Conservation (phyloP, 192 early-diverging fungal genomes). For the Coemansia asiatica region DNA sequence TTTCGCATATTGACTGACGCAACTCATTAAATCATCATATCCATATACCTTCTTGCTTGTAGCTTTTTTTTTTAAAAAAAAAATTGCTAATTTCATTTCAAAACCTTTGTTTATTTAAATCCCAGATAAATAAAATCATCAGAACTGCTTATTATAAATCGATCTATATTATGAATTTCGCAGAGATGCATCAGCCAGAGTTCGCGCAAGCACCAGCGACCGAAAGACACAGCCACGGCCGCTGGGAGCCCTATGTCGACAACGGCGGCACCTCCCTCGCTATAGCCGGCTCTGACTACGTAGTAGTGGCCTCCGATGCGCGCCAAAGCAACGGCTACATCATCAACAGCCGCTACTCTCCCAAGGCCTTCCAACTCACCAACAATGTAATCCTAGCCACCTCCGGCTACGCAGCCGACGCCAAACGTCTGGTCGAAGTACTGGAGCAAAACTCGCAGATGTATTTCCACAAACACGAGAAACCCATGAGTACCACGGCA, state of each 20-base stretch:
- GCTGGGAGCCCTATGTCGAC: constrained; percentile 90
- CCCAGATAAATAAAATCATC: background rate
- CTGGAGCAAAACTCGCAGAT: constrained; percentile 87
- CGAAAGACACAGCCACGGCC: constrained; percentile 49
- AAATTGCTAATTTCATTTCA: background rate
- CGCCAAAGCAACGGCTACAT: constrained; percentile 91
- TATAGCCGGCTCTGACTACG: constrained; percentile 94
- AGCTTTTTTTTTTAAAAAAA: background rate
- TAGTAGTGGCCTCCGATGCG: constrained; percentile 92
- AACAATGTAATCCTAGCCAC: constrained; percentile 83
- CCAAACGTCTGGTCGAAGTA: constrained; percentile 76
- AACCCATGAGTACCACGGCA: constrained; percentile 79
- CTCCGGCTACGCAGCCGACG: constrained; percentile 88
- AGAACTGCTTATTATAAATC: background rate
- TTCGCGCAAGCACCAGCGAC: constrained; percentile 16
- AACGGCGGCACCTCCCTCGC: constrained; percentile 85
- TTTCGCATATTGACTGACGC: background rate
- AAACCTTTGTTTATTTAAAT: background rate
- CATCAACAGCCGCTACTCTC: constrained; percentile 92
- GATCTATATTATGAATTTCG: constrained; percentile 48
- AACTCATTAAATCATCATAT: background rate
- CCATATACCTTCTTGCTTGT: background rate
- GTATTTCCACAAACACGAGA: constrained; percentile 91
- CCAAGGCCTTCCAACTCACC: constrained; percentile 87
- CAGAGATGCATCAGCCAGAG: constrained; percentile 11